These are phyloP conservation scores for Chaetomium cochliodes DNA, from an alignment of 495 filamentous ascomycete species.

Conservation along the genomic window DNA sequence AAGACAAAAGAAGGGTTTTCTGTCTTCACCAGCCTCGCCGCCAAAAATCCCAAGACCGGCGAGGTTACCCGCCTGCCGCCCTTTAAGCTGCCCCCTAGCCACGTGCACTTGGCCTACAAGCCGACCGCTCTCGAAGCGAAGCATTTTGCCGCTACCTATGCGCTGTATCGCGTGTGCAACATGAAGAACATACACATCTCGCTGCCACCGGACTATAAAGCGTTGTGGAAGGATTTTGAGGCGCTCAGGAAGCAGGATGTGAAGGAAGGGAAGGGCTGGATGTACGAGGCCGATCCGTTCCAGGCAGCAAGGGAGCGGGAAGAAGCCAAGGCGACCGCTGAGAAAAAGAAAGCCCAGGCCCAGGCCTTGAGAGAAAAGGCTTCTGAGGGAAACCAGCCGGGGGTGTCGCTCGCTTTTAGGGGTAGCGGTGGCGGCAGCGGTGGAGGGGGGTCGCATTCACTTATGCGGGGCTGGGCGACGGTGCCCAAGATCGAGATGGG, in stretches of 20 bases:
- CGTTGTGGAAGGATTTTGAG: slow-evolving; percentile 86
- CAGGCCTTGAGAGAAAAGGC: slow-evolving; percentile 63
- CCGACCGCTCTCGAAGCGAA: slow-evolving; percentile 82
- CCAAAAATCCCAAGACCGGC: slow-evolving; percentile 77
- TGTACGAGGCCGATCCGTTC: slow-evolving; percentile 97
- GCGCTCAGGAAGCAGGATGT: slow-evolving; percentile 74
- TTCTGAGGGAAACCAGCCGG: slow-evolving; percentile 42
- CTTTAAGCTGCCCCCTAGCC: slow-evolving; percentile 72
- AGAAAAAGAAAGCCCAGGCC: slow-evolving; percentile 66
- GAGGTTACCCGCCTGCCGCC: slow-evolving; percentile 71
- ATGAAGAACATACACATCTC: slow-evolving; percentile 94
- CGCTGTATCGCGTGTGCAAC: slow-evolving; percentile 84
- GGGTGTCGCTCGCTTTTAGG: slow-evolving; percentile 41
- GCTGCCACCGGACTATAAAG: slow-evolving; percentile 83
- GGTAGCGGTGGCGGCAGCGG: slow-evolving; percentile 29
- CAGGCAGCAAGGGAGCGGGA: slow-evolving; percentile 73
- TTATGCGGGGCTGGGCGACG: slow-evolving; percentile 73
- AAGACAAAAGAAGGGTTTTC: slow-evolving; percentile 63
- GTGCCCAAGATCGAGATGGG: slow-evolving; percentile 93
- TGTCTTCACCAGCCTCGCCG: slow-evolving; percentile 73
- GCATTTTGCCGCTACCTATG: slow-evolving; percentile 89
- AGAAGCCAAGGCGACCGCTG: slow-evolving; percentile 64
- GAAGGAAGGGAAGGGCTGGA: slow-evolving; percentile 75
- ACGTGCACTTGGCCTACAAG: slow-evolving; percentile 65
- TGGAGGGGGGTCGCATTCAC: slow-evolving; percentile 27